Evolutionary conservation across 2,329 filamentous ascomycete genomes (phyloP), one percentile per base, ranked within the genome.

Genomic region (Diaporthe citrichinensis): DNA sequence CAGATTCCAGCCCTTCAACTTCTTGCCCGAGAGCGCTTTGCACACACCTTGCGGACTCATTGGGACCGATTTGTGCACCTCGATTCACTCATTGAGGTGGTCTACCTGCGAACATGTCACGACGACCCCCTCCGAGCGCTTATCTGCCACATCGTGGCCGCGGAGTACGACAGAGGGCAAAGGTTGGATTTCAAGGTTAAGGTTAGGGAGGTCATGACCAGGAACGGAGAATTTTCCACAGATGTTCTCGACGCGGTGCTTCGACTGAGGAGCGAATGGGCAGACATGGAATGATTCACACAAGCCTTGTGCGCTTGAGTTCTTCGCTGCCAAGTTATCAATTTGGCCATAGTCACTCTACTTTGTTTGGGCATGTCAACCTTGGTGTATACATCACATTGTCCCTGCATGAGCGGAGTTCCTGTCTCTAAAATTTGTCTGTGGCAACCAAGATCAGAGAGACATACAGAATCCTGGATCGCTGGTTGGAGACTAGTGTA

Each of bases 1-100:
- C 39, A 62, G 3, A 62, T 62, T 9, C 59, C 59, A 20, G 59
- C 59, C 8, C 59, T 62, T 17, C 59, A 62, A 36, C 59, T 62
- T 10, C 39, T 62, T 28, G 59, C 59, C n/a, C 59, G 59, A 4
- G 7, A 28, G 25, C 59, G 59, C 28, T 62, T 62, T 14, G 2
- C n/a, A 23, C 59, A 46, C n/a, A 44, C 39, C 2, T 23, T 62
- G 0, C 15, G 15, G 14, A 3, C 59, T 23, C 39, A 62, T 25
- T 62, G 59, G 59, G 1, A 17, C 17, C 59, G 59, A 8, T 28
- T 44, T 31, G 20, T 1, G 2, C 15, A 62, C 39, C 8, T 62
- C 7, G 6, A 8, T 2, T 9, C 39, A 4, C 39, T 62, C 8
- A 46, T 46, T 62, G 39, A 28, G 14, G 20, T 3, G 10, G 36